These are phyloP conservation scores for Microsporum audouinii DNA, from an alignment of 2,329 filamentous ascomycete species.

Conservation along the genomic window DNA sequence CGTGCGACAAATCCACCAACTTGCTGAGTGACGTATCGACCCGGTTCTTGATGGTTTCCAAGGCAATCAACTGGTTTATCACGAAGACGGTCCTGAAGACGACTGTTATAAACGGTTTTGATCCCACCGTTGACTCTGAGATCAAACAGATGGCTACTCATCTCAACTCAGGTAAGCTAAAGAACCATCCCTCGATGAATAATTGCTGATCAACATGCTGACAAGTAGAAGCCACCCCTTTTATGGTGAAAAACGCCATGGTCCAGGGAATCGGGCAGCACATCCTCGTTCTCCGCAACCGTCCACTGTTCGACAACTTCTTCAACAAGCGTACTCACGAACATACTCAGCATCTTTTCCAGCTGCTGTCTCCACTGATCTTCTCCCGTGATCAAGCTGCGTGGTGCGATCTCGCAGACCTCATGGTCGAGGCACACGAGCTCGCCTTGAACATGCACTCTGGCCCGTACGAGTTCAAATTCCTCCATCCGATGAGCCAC, in stretches of 20 bases:
- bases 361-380: slow-evolving; percentile 18
- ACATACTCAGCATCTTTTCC: slow-evolving; percentile 17
- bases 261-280: slow-evolving; percentile 16
- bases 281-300: slow-evolving; percentile 14
- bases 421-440: slow-evolving; percentile 22
- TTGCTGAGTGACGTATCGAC: slow-evolving; percentile 19
- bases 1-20: slow-evolving; percentile 10
- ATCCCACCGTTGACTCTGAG: slow-evolving; percentile 16
- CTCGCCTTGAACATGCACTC: slow-evolving; percentile 22
- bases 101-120: slow-evolving; percentile 19
- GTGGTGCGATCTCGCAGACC: slow-evolving; percentile 16
- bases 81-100: slow-evolving; percentile 18
- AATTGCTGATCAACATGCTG: background rate
- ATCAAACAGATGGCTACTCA: slow-evolving; percentile 15
- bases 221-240: slow-evolving; percentile 14
- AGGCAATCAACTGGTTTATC: slow-evolving; percentile 22
- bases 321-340: slow-evolving; percentile 14
- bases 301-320: slow-evolving; percentile 19
- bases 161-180: slow-evolving; percentile 16
- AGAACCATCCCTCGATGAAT: background rate
- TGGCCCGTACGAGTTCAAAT: slow-evolving; percentile 19
- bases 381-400: slow-evolving; percentile 9
- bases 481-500: background rate
- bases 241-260: slow-evolving; percentile 16
- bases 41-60: slow-evolving; percentile 19